Percentiles rank a stretch among this genome's conserved stretches.
These are phyloP conservation scores for Schizothecium vesticola DNA, from an alignment of 495 filamentous ascomycete genomes.

Conservation along the genomic window DNA sequence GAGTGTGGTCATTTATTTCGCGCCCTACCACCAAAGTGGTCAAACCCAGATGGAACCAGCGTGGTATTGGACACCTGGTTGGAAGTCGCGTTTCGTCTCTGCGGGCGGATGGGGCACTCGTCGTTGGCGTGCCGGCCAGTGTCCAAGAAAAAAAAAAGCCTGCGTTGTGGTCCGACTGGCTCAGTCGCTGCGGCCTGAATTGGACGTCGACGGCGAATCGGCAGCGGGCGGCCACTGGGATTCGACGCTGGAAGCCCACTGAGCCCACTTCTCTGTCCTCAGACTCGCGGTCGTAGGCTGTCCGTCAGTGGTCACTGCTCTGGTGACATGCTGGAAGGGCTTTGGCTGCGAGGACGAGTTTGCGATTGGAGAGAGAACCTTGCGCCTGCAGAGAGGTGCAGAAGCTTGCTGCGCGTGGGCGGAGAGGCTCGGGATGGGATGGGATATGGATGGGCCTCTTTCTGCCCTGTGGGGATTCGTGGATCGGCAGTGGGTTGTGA, in stretches of 20 bases:
- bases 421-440: neutral
- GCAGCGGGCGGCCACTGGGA: neutral
- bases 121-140: neutral
- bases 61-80: slow-evolving; percentile 1
- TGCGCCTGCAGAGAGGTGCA: slow-evolving; percentile 11
- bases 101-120: slow-evolving; percentile 2
- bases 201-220: neutral
- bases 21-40: neutral
- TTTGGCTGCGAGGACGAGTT: neutral
- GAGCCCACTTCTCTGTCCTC: neutral
- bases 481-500: neutral
- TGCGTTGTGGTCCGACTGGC: slow-evolving; percentile 14
- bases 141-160: neutral
- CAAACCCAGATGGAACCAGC: neutral
- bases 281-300: slow-evolving; percentile 7
- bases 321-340: slow-evolving; percentile 12
- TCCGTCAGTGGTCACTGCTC: slow-evolving; percentile 11
- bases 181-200: slow-evolving; percentile 1
- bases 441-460: neutral
- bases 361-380: slow-evolving; percentile 9
- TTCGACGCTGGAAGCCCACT: too few relatives aligned
- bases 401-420: neutral
- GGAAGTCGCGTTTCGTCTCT: slow-evolving; percentile 6
- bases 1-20: slow-evolving; percentile 27
- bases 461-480: neutral